phyloP scores from a whole-genome alignment of 2,329 filamentous ascomycete genomes.

The Aspergillus pseudoglaucus region DNA sequence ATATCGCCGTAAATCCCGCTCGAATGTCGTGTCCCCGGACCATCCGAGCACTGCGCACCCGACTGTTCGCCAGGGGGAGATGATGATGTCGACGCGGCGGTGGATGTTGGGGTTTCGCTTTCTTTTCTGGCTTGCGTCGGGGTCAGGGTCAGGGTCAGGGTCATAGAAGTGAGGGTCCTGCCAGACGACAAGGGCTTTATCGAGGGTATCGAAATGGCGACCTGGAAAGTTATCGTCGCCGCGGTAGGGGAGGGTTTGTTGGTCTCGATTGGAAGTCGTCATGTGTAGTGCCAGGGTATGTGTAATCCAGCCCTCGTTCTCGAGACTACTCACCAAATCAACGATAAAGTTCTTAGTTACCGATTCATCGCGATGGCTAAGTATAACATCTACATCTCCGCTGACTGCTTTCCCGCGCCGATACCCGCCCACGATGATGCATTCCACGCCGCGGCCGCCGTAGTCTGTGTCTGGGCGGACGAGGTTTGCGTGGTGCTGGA shows the following conservation, averaged over 20 bases:
- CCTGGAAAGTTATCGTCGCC: constrained; percentile 33
- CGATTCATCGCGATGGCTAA: constrained; percentile 68
- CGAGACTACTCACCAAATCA: constrained; percentile 64
- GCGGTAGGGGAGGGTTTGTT: constrained; percentile 55
- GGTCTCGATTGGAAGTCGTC: constrained; percentile 65
- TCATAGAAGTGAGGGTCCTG: constrained; percentile 56
- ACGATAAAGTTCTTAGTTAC: constrained; percentile 65
- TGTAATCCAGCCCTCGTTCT: constrained; percentile 65
- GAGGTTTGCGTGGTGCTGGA: constrained; percentile 61
- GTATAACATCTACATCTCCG: constrained; percentile 79
- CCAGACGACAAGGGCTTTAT: constrained; percentile 92
- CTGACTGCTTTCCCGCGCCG: constrained; percentile 66
- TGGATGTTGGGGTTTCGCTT: constrained; percentile 64
- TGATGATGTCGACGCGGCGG: constrained; percentile 83
- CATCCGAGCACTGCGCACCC: constrained; percentile 86
- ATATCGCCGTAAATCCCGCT: constrained; percentile 76
- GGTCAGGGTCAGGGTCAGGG: constrained; percentile 30
- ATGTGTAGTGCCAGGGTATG: constrained; percentile 70
- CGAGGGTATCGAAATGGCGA: constrained; percentile 70
- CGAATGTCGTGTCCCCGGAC: constrained; percentile 83
- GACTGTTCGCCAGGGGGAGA: constrained; percentile 79
- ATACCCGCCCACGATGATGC: constrained; percentile 71
- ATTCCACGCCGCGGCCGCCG: constrained; percentile 44
- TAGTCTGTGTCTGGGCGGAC: constrained; percentile 47
- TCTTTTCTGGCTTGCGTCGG: constrained; percentile 12